Base-by-base conservation (phyloP, 345 rosid species). In the Populus tremula region DNA sequence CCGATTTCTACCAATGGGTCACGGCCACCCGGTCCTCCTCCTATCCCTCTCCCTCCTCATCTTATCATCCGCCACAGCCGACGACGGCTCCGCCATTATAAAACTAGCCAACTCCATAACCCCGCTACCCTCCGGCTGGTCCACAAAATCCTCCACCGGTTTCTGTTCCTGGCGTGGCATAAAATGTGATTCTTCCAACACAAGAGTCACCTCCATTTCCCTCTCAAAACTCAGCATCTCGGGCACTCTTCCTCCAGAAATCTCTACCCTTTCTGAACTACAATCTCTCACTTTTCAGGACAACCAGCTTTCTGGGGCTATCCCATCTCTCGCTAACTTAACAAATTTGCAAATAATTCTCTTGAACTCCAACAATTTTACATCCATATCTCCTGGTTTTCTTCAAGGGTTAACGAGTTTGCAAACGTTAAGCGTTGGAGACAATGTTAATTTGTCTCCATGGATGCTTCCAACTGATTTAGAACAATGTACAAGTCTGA, bases 381-480 rank as follows among this genome's bases (percentile, higher is more conserved):
- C 87, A 67, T 85, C 90, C 36, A 78, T 91, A 6, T 76, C 90
- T 4, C 2, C 86, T 4, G 91, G 89, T 33, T 90, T 88, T 75
- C 91, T 95, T 80, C 71, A 77, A 23, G 96, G 93, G 16, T 90
- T 96, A 47, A 75, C 91, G 16, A 84, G 80, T 72, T 84, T 93
- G 45, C 91, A 82, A 61, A 72, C 35, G 20, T 76, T 93, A 47
- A 88, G 93, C 67, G 17, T 93, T 63, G 83, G 91, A 65, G 71
- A 84, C 1, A 88, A 91, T 43, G 0, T 0, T 0, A 23, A 82
- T 29, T 75, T 96, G 16, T 50, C 79, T 1, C 70, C 91, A 0
- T 96, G 99, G 99, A 12, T 70, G 63, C 86, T 96, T 65, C 98
- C 99, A 8, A 4, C 64, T 2, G 92, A 91, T 77, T 87, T 95